Evolutionary conservation across 139 green algal species (phyloP).

Genomic region (Coelastrella sp.): DNA sequence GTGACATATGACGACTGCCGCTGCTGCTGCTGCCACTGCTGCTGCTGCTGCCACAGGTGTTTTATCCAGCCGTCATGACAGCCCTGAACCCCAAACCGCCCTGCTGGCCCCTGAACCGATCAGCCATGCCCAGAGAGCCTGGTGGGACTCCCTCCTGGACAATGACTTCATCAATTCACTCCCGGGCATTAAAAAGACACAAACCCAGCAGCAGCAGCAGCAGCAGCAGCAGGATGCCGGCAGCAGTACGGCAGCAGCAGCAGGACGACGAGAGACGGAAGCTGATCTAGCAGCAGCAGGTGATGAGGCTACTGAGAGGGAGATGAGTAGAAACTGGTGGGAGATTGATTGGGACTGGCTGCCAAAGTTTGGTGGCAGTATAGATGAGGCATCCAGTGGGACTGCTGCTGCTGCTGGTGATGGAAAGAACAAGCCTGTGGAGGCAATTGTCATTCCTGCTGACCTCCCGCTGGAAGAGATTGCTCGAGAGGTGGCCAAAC

Average conservation of each 20-base stretch:
- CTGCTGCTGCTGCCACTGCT: no score
- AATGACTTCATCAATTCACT: conserved; percentile 6
- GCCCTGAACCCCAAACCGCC: not conserved
- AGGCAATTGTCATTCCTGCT: conserved; percentile 77
- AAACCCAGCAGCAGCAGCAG: not conserved
- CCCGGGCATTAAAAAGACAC: not conserved
- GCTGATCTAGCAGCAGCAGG: conserved; percentile 20
- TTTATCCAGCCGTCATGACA: not conserved
- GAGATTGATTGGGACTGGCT: conserved; percentile 9
- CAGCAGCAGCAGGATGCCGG: not conserved
- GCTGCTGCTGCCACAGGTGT: no score
- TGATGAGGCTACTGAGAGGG: not conserved
- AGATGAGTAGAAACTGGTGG: conserved; percentile 51
- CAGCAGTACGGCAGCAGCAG: not conserved
- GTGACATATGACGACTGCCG: no score
- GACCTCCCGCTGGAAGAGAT: conserved; percentile 92
- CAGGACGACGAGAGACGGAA: conserved; percentile 4
- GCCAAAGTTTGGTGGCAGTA: not conserved
- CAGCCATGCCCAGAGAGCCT: conserved; percentile 16
- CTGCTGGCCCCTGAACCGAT: conserved; percentile 24
- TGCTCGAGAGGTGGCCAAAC: conserved; percentile 66
- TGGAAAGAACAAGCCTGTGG: conserved; percentile 53
- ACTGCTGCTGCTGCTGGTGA: not conserved
- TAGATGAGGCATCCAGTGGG: not conserved
- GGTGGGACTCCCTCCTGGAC: conserved; percentile 35